A percentile compares a stretch with the other conserved stretches of the same genome.
These are phyloP conservation scores for Gyromitra esculenta DNA, from an alignment of 2,329 filamentous ascomycete genomes.

Conservation along the genomic window DNA sequence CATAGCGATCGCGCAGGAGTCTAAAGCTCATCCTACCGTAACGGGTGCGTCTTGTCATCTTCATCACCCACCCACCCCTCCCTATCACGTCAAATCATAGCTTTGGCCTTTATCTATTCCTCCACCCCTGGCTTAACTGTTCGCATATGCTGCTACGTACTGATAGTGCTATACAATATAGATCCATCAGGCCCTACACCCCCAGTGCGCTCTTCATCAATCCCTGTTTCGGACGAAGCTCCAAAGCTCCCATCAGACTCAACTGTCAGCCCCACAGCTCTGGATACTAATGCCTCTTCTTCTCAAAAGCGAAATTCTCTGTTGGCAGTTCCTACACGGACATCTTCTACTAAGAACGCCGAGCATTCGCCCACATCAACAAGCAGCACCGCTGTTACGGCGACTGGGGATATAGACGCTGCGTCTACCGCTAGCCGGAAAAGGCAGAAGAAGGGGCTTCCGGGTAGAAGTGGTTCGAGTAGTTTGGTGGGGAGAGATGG, in stretches of 20 bases:
- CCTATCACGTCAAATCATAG: slow-evolving; percentile 30
- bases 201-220: slow-evolving; percentile 52
- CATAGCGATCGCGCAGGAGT: slow-evolving; percentile 46
- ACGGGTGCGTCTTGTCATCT: slow-evolving; percentile 42
- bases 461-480: slow-evolving; percentile 53
- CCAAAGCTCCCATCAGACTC: slow-evolving; percentile 48
- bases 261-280: slow-evolving; percentile 41
- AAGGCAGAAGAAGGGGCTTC: slow-evolving; percentile 55
- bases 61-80: slow-evolving; percentile 24
- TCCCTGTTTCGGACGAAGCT: slow-evolving; percentile 50
- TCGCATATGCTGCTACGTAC: slow-evolving; percentile 26
- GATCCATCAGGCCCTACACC: slow-evolving; percentile 45
- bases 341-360: slow-evolving; percentile 53
- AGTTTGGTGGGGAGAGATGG: slow-evolving; percentile 54
- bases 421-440: slow-evolving; percentile 56
- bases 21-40: slow-evolving; percentile 48
- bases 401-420: slow-evolving; percentile 55
- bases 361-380: slow-evolving; percentile 56
- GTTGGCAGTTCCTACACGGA: slow-evolving; percentile 52
- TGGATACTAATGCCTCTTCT: slow-evolving; percentile 41
- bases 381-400: slow-evolving; percentile 57
- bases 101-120: slow-evolving; percentile 28
- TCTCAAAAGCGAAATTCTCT: slow-evolving; percentile 52
- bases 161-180: slow-evolving; percentile 35
- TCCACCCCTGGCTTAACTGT: slow-evolving; percentile 13